These are phyloP conservation scores for Madurella fahalii DNA, from an alignment of 2,329 filamentous ascomycete species.

Conservation along the genomic window DNA sequence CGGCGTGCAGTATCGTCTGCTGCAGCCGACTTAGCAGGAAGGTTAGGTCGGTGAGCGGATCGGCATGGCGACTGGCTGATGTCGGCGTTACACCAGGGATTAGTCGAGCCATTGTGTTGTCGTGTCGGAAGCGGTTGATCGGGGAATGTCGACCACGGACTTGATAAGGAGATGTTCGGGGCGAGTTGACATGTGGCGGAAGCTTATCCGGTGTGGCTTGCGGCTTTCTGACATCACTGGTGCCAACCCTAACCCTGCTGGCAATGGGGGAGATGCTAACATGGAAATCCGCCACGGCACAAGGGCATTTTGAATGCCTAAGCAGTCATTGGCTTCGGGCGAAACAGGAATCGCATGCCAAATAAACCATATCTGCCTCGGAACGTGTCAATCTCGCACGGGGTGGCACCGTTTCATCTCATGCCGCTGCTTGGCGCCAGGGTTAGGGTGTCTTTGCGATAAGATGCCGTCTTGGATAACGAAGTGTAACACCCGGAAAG, in stretches of 20 bases:
- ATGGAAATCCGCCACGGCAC: neutral
- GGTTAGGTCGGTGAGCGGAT: slow-evolving; percentile 51
- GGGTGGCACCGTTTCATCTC: neutral
- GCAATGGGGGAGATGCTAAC: neutral
- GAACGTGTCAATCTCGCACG: neutral
- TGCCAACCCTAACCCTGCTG: slow-evolving; percentile 17
- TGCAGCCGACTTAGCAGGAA: slow-evolving; percentile 64
- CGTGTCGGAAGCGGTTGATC: neutral
- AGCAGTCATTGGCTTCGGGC: neutral
- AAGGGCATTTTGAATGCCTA: neutral
- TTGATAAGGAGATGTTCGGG: neutral
- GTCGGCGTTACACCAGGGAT: slow-evolving; percentile 15
- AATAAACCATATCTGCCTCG: neutral
- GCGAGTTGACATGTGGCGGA: slow-evolving; percentile 13
- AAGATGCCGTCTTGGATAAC: slow-evolving; percentile 3
- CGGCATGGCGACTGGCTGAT: slow-evolving; percentile 20
- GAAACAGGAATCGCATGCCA: neutral
- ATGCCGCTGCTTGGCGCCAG: slow-evolving; percentile 6
- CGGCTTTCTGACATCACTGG: slow-evolving; percentile 15
- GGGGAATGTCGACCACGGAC: neutral
- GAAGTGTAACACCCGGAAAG: slow-evolving; percentile 8
- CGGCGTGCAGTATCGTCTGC: slow-evolving; percentile 58
- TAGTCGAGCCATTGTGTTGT: slow-evolving; percentile 25
- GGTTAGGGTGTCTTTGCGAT: slow-evolving; percentile 14
- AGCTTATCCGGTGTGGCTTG: slow-evolving; percentile 8